Percentiles rank a stretch among this genome's conserved stretches.
phyloP scores from a whole-genome alignment of 1,284 basidiomycete species.

The Ustilago nuda region DNA sequence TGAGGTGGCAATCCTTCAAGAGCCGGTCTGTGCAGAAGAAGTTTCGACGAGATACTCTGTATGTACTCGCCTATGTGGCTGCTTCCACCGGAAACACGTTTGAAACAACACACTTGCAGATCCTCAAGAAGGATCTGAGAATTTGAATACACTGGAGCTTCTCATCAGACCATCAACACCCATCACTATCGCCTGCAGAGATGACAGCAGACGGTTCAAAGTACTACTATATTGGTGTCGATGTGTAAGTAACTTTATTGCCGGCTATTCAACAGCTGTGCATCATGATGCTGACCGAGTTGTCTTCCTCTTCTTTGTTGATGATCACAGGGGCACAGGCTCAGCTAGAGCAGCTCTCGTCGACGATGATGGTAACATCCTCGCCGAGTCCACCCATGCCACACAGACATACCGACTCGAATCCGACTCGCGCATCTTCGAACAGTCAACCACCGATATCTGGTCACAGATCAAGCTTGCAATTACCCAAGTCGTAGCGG shows the following conservation, averaged over 20 bases:
- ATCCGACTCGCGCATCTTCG: slow-evolving; percentile 89
- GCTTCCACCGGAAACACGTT: slow-evolving; percentile 27
- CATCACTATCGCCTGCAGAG: neutral
- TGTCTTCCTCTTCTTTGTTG: neutral
- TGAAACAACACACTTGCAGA: neutral
- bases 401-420: slow-evolving; percentile 87
- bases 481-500: slow-evolving; percentile 78
- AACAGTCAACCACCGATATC: slow-evolving; percentile 79
- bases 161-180: neutral
- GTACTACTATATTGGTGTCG: slow-evolving; percentile 74
- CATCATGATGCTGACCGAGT: neutral
- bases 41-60: slow-evolving; percentile 5
- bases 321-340: slow-evolving; percentile 78
- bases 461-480: slow-evolving; percentile 83
- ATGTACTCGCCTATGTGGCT: neutral
- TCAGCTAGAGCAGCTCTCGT: slow-evolving; percentile 90
- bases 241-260: slow-evolving; percentile 71
- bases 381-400: slow-evolving; percentile 81
- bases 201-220: slow-evolving; percentile 29
- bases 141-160: neutral
- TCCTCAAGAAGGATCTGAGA: neutral
- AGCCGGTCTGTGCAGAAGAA: slow-evolving; percentile 27
- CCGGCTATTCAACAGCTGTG: neutral
- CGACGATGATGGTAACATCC: slow-evolving; percentile 78
- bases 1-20: slow-evolving; percentile 9